Conservation (phyloP, 2,329 filamentous ascomycete species). For the Pyrenochaeta sp. region DNA sequence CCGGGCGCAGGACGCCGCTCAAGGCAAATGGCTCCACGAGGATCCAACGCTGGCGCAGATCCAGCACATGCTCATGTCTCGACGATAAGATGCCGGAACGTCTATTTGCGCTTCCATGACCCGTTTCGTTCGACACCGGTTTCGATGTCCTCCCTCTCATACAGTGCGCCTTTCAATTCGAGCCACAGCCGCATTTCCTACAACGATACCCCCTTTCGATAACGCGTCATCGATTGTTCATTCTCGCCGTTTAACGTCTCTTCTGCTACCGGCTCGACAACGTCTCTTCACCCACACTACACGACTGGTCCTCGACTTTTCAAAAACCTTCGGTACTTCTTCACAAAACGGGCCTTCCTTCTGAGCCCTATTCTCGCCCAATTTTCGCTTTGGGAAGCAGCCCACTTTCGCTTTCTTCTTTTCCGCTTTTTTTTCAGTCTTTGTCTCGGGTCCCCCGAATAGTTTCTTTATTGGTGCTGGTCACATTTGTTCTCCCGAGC, state of each 20-base stretch:
- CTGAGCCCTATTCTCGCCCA: no score
- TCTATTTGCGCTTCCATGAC: no score
- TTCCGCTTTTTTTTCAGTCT: not conserved
- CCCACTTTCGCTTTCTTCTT: not conserved
- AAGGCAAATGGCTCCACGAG: constrained; percentile 68
- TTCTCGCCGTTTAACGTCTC: not conserved
- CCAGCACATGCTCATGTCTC: constrained; percentile 45
- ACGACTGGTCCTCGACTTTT: no score
- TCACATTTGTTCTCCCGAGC: constrained; percentile 14
- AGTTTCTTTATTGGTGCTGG: constrained; percentile 16
- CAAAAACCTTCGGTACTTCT: no score
- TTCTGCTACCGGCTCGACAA: no score
- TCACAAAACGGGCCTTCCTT: no score
- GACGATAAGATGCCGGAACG: constrained; percentile 27
- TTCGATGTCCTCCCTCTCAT: not conserved
- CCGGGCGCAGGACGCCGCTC: constrained; percentile 61
- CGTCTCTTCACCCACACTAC: no score
- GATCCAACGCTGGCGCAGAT: constrained; percentile 65
- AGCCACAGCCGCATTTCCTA: constrained; percentile 19
- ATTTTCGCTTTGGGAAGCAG: not conserved
- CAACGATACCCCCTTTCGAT: constrained; percentile 29
- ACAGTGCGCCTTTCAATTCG: constrained; percentile 10
- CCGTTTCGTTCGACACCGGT: no score
- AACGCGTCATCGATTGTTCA: constrained; percentile 14
- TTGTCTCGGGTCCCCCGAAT: not conserved